A percentile compares a stretch with the other conserved stretches of the same genome.
phyloP scores from a whole-genome alignment of 176 grass and related monocot genomes.

The Carex myosuroides region DNA sequence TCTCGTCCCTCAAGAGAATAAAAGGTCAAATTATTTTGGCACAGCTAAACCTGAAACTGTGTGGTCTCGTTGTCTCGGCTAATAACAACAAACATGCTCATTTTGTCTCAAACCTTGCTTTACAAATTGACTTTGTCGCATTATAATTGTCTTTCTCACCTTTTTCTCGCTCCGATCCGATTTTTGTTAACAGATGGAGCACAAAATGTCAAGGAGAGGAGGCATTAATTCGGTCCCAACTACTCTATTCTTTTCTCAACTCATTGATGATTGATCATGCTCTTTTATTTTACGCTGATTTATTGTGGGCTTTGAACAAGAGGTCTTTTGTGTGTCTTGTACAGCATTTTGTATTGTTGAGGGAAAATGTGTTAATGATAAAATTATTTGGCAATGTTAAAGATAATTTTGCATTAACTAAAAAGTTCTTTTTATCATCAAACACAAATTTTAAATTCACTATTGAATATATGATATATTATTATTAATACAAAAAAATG shows the following conservation, averaged over 20 bases:
- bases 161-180: constrained; percentile 3
- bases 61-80: constrained; percentile 1
- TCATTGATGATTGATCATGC: not conserved
- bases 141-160: constrained; percentile 10
- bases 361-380: too few species aligned
- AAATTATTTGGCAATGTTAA: too few species aligned
- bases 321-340: too few species aligned
- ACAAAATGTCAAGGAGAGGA: constrained; percentile 12
- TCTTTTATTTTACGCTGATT: not conserved
- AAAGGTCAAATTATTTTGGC: not conserved
- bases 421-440: too few species aligned
- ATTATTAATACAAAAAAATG: too few species aligned
- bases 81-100: constrained; percentile 23
- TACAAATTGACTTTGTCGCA: constrained; percentile 19
- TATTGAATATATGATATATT: too few species aligned
- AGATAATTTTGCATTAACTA: too few species aligned
- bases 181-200: not conserved
- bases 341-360: too few species aligned
- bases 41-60: not conserved
- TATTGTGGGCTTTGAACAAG: not conserved
- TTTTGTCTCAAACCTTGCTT: constrained; percentile 15
- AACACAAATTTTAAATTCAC: too few species aligned
- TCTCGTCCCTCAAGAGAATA: not conserved
- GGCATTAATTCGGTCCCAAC: constrained; percentile 18
- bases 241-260: not conserved